Evolutionary conservation across 1,284 basidiomycete species (phyloP).

Genomic region (Trichosporon inkin): DNA sequence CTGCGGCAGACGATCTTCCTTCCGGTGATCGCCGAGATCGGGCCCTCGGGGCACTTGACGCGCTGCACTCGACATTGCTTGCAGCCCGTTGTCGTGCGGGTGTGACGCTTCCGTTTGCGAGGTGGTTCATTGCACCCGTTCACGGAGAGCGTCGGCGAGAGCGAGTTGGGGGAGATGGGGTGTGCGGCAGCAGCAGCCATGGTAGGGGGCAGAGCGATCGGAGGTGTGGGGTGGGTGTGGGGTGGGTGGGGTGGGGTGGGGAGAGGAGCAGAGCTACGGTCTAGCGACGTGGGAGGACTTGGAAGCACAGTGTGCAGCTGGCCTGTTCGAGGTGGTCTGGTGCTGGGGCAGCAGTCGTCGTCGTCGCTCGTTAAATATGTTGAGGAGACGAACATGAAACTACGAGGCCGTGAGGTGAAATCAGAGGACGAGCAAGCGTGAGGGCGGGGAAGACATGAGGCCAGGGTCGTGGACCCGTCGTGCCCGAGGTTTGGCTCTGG

Average conservation of each 20-base stretch:
- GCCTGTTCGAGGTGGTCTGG: too few relatives aligned
- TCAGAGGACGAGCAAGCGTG: too few relatives aligned
- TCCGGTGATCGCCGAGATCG: conserved; percentile 1
- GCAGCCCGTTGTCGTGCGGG: conserved; percentile 23
- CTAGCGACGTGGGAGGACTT: too few relatives aligned
- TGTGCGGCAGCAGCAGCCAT: conserved; percentile 1
- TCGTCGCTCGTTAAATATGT: too few relatives aligned
- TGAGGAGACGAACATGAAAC: too few relatives aligned
- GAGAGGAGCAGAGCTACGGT: neutral
- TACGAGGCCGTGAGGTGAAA: too few relatives aligned
- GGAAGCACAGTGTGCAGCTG: too few relatives aligned
- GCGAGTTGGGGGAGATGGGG: conserved; percentile 1
- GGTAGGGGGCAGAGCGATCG: neutral
- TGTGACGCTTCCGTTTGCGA: conserved; percentile 15
- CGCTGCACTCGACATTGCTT: conserved; percentile 19
- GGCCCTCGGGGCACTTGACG: conserved; percentile 25
- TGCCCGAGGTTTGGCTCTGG: too few relatives aligned
- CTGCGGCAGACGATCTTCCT: conserved; percentile 22
- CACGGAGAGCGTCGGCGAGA: neutral
- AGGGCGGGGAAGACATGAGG: too few relatives aligned
- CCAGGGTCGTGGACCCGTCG: too few relatives aligned
- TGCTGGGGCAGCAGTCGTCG: too few relatives aligned
- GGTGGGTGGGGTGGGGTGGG: neutral
- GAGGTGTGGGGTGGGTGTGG: neutral
- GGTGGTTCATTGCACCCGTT: conserved; percentile 1